Percentiles rank a stretch among this genome's conserved stretches.
phyloP scores from a whole-genome alignment of 1,284 basidiomycete genomes.

The Tilletia indica region DNA sequence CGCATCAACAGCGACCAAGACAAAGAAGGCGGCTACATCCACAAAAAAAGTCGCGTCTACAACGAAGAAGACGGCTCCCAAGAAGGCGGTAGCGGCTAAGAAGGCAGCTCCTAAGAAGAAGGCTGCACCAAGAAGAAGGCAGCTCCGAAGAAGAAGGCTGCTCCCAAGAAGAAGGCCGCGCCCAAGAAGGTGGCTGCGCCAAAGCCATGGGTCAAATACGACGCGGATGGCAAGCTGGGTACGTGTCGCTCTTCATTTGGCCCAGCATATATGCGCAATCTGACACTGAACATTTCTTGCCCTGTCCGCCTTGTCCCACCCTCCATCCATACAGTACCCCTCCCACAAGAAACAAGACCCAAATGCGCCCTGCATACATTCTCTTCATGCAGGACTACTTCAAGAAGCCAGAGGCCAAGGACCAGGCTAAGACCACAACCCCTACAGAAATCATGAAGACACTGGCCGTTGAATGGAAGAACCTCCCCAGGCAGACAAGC shows the following conservation, averaged over 20 bases:
- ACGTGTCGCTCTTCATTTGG: constrained; percentile 8
- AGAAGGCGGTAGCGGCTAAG: constrained; percentile 21
- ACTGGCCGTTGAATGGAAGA: constrained; percentile 42
- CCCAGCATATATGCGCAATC: not conserved
- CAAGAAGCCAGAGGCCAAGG: constrained; percentile 29
- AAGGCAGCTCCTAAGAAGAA: constrained; percentile 16
- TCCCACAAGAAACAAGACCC: constrained; percentile 49
- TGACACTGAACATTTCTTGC: not conserved
- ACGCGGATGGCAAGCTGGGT: constrained; percentile 25
- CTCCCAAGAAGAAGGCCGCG: constrained; percentile 16
- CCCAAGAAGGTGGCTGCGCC: constrained; percentile 18
- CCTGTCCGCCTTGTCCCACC: not conserved
- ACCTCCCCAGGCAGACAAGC: constrained; percentile 33
- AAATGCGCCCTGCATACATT: constrained; percentile 40
- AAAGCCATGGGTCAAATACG: constrained; percentile 25
- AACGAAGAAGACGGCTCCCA: constrained; percentile 36
- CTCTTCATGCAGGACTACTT: constrained; percentile 45
- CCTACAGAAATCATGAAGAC: constrained; percentile 39
- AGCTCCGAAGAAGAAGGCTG: constrained; percentile 28
- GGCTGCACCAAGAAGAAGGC: constrained; percentile 26
- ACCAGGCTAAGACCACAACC: constrained; percentile 35
- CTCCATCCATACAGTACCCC: constrained; percentile 31
- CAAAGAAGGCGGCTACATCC: constrained; percentile 34
- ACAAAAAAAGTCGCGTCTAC: constrained; percentile 24
- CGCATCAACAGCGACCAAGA: not conserved